Evolutionary conservation across 2,329 filamentous ascomycete genomes (phyloP), one percentile per base, ranked within the genome.

Genomic region (Aspergillus piperis): DNA sequence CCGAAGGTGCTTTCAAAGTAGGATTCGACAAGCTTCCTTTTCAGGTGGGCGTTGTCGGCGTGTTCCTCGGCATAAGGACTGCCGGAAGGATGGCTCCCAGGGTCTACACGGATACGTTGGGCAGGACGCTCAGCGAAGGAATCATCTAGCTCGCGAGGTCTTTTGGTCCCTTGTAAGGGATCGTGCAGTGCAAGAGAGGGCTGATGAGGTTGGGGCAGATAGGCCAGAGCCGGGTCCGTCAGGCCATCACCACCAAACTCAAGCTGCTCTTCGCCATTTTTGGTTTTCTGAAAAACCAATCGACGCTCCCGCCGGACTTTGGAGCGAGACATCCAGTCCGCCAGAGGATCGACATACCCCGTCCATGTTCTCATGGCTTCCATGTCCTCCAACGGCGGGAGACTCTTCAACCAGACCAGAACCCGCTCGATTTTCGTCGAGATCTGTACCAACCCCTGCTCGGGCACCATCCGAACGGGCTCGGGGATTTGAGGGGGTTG

Each of bases 101-200:
- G 55, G 3, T 60, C 60, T 21, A 51, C 25, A 23, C 64, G 60
- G 8, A 60, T 60, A 50, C 64, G 65, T 27, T 41, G 62, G 8
- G 60, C 50, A 7, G 63, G 54, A 7, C 62, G 65, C 42, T 64
- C 64, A 17, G 41, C 38, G n/a, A 30, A 21, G 10, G 25, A 21
- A 3, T 62, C 62, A 15, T 62, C 47, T 8, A 55, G 52, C 3
- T 66, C 66, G n/a, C 58, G 61, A 7, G 56, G 56, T 44, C 66
- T 52, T 41, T 67, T 67, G 10, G 55, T 50, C 38, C 23, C 42
- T 19, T 48, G 2, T 8, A 50, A 41, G 23, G 49, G 19, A 10
- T 54, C 27, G 21, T 23, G 32, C 19, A 54, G 49, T n/a, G 44
- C 53, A 42, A 44, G 17, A 23, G 53, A 47, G n/a, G 39, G 38